Conservation (phyloP, 2,329 filamentous ascomycete species). For the Paecilomyces variotii region DNA sequence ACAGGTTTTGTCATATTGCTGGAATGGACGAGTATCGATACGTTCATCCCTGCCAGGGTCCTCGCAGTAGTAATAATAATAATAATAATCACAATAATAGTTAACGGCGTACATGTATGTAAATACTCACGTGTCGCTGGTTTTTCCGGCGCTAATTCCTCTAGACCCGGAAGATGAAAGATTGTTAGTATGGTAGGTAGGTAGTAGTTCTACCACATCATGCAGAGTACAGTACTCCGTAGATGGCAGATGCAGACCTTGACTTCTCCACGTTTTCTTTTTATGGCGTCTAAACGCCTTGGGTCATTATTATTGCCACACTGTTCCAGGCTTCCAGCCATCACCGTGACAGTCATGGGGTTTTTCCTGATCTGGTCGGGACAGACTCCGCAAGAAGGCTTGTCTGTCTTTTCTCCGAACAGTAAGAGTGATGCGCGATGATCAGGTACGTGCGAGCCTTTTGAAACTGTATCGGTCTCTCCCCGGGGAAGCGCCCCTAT, state of each 20-base stretch:
- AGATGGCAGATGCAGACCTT: neutral
- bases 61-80: neutral
- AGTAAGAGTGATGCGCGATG: neutral
- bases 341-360: neutral
- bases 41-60: neutral
- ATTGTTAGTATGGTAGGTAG: neutral
- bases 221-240: neutral
- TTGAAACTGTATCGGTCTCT: neutral
- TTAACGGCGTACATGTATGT: neutral
- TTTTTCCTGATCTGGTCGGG: neutral
- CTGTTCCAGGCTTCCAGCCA: neutral
- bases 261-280: neutral
- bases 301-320: neutral
- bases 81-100: neutral
- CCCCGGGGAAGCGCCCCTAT: neutral
- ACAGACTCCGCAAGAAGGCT: neutral
- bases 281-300: neutral
- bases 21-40: neutral
- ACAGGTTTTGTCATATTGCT: neutral
- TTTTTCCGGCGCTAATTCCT: neutral
- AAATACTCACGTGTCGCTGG: neutral
- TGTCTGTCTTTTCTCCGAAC: neutral
- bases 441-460: neutral
- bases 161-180: neutral
- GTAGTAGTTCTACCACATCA: neutral